phyloP scores from a whole-genome alignment of 1,139 yeast species.

The Taphrina pruni region DNA sequence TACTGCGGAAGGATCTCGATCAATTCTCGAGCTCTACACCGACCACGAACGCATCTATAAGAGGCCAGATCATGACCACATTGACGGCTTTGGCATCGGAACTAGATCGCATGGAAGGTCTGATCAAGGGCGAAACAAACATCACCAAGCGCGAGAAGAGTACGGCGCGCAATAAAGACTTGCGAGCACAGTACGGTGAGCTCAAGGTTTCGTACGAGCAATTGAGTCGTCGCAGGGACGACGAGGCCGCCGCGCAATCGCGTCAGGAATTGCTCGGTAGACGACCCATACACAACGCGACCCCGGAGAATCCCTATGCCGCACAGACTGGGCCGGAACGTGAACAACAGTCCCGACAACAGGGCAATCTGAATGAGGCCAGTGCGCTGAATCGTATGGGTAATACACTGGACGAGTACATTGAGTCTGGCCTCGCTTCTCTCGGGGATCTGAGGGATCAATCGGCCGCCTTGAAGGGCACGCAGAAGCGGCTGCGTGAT shows the following conservation, averaged over 20 bases:
- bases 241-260: slow-evolving; percentile 18
- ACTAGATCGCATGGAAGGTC: slow-evolving; percentile 26
- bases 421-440: slow-evolving; percentile 87
- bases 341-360: slow-evolving; percentile 33
- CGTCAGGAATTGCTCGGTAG: slow-evolving; percentile 38
- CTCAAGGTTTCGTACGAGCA: slow-evolving; percentile 23
- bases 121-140: slow-evolving; percentile 28
- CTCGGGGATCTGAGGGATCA: slow-evolving; percentile 87
- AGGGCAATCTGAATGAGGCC: slow-evolving; percentile 48
- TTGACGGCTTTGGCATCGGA: slow-evolving; percentile 19
- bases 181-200: slow-evolving; percentile 19
- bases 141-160: slow-evolving; percentile 20
- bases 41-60: slow-evolving; percentile 10
- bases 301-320: slow-evolving; percentile 40
- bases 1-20: slow-evolving; percentile 30
- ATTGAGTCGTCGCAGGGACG: slow-evolving; percentile 16
- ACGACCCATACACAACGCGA: slow-evolving; percentile 33
- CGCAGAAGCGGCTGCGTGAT: slow-evolving; percentile 70
- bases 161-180: slow-evolving; percentile 13
- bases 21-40: slow-evolving; percentile 13
- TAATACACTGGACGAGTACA: slow-evolving; percentile 81
- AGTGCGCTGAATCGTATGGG: slow-evolving; percentile 72
- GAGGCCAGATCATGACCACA: slow-evolving; percentile 27
- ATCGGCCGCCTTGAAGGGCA: slow-evolving; percentile 68
- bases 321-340: slow-evolving; percentile 9